A percentile compares a stretch with the other conserved stretches of the same genome.
Conservation (phyloP, 495 filamentous ascomycete genomes). For the Tuber umbilicatum region DNA sequence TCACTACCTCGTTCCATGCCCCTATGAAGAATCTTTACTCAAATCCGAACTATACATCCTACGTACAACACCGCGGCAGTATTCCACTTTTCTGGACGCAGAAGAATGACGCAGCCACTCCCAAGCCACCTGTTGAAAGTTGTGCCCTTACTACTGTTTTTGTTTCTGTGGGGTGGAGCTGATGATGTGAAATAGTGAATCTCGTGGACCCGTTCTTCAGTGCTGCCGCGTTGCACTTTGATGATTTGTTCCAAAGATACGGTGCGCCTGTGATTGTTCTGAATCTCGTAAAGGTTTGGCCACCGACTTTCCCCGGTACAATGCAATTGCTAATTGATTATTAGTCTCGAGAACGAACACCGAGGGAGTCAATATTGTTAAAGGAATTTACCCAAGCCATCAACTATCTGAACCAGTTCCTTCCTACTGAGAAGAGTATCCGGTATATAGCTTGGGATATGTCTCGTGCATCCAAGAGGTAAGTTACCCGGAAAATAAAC, state of each 20-base stretch:
- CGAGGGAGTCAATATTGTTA: conserved; percentile 83
- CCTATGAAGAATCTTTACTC: conserved; percentile 78
- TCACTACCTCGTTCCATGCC: conserved; percentile 91
- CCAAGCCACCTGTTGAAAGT: conserved; percentile 85
- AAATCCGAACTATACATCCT: conserved; percentile 89
- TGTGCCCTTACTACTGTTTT: conserved; percentile 3
- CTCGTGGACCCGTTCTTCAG: conserved; percentile 92
- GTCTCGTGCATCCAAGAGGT: conserved; percentile 83
- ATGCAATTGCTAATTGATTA: conserved; percentile 2
- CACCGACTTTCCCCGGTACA: background rate
- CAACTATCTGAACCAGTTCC: conserved; percentile 88
- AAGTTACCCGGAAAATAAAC: background rate
- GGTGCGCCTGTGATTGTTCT: conserved; percentile 83
- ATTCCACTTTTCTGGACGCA: conserved; percentile 98
- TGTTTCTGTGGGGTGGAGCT: conserved; percentile 9
- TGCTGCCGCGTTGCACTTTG: conserved; percentile 93
- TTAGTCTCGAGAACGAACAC: conserved; percentile 69
- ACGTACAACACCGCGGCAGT: conserved; percentile 92
- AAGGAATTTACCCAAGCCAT: conserved; percentile 83
- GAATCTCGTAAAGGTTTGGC: conserved; percentile 74
- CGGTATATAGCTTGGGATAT: conserved; percentile 96
- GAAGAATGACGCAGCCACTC: conserved; percentile 88
- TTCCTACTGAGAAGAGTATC: conserved; percentile 76
- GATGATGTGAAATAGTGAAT: conserved; percentile 51
- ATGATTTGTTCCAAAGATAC: conserved; percentile 90